These are phyloP conservation scores for Pseudognaphalium luteoalbum DNA, from an alignment of 129 eudicot species.

Conservation along the genomic window DNA sequence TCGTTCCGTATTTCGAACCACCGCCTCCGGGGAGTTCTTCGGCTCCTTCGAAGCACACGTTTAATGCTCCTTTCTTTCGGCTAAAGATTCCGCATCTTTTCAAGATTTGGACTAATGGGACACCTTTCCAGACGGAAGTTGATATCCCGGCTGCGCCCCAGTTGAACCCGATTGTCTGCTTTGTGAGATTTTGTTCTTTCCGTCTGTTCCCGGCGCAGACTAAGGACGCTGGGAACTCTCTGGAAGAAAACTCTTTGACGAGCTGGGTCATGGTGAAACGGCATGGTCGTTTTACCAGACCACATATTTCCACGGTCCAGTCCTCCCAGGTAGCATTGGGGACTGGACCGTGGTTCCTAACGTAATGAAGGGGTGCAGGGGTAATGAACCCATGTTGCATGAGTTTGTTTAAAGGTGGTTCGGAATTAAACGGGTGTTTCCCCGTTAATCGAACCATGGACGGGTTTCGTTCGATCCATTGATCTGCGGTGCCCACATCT, in stretches of 20 bases:
- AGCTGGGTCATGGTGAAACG: slow-evolving; percentile 68
- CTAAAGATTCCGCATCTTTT: slow-evolving; percentile 66
- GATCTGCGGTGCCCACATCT: slow-evolving; percentile 73
- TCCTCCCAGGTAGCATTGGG: slow-evolving; percentile 61
- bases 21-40: slow-evolving; percentile 96
- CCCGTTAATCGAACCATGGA: slow-evolving; percentile 90
- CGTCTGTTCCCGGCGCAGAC: slow-evolving; percentile 95
- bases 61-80: slow-evolving; percentile 60
- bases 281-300: slow-evolving; percentile 62
- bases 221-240: slow-evolving; percentile 66
- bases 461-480: slow-evolving; percentile 77
- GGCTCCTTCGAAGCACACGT: slow-evolving; percentile 91
- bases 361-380: slow-evolving; percentile 88
- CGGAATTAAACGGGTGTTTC: slow-evolving; percentile 92
- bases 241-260: slow-evolving; percentile 48
- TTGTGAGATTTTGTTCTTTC: slow-evolving; percentile 79
- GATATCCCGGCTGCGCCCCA: slow-evolving; percentile 93
- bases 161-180: slow-evolving; percentile 83
- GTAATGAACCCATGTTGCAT: slow-evolving; percentile 98
- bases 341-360: slow-evolving; percentile 87
- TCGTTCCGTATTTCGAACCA: slow-evolving; percentile 87
- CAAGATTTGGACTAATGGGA: slow-evolving; percentile 56
- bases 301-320: slow-evolving; percentile 87
- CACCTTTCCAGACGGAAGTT: slow-evolving; percentile 88
- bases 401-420: slow-evolving; percentile 77